Conservation (phyloP, 1,284 basidiomycete species). For the Cryptococcus sp. region DNA sequence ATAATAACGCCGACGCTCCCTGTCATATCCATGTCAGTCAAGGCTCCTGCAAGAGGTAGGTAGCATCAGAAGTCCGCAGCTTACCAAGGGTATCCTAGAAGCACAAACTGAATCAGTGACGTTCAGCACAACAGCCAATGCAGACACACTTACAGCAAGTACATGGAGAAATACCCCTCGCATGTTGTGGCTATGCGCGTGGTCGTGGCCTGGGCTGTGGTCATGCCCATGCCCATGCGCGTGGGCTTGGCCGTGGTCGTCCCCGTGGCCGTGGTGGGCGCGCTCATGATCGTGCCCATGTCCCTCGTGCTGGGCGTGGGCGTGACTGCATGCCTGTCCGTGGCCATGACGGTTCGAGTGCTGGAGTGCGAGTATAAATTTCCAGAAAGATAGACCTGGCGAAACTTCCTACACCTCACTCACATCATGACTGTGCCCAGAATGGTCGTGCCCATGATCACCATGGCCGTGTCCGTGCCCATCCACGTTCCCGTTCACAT, state of each 20-base stretch:
- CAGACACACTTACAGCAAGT: constrained; percentile 28
- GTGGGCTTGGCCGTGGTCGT: constrained; percentile 43
- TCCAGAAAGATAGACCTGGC: too few relatives aligned
- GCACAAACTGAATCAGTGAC: constrained; percentile 1
- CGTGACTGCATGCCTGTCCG: constrained; percentile 21
- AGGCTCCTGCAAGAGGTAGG: not conserved
- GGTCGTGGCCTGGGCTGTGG: constrained; percentile 30
- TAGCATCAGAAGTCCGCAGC: not conserved
- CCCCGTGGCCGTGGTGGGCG: constrained; percentile 54
- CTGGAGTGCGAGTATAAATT: constrained; percentile 38
- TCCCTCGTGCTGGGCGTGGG: constrained; percentile 23
- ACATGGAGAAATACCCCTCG: constrained; percentile 85
- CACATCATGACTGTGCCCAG: constrained; percentile 2
- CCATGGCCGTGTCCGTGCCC: constrained; percentile 19
- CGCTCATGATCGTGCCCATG: constrained; percentile 24
- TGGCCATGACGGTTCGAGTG: constrained; percentile 47
- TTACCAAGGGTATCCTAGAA: constrained; percentile 23
- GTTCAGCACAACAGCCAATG: not conserved
- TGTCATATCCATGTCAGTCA: constrained; percentile 1
- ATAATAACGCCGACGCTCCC: constrained; percentile 87
- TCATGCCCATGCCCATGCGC: constrained; percentile 55
- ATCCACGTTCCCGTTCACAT: constrained; percentile 60
- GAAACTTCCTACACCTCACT: too few relatives aligned
- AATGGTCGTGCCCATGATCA: constrained; percentile 17
- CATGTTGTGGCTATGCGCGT: constrained; percentile 95